Evolutionary conservation across 148 eudicot species (phyloP).

Genomic region (Vaccinium vitisidaea): DNA sequence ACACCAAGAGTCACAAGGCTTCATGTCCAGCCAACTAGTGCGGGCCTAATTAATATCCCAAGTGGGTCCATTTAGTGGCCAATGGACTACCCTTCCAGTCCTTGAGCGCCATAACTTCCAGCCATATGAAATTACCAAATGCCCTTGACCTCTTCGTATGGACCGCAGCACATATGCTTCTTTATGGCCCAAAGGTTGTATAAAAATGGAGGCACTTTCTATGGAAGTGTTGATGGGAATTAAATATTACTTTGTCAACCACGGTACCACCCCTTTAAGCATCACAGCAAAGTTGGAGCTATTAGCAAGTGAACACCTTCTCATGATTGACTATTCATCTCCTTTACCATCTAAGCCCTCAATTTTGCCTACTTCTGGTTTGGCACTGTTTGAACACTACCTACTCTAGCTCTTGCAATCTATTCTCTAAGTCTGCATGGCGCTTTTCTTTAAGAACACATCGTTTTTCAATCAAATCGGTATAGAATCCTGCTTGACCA

Average conservation of each 20-base stretch:
- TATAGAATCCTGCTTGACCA: neutral
- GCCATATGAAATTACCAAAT: too few species aligned
- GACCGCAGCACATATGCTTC: neutral
- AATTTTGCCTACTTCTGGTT: neutral
- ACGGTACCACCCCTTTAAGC: neutral
- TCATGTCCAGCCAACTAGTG: too few species aligned
- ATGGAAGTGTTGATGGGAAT: neutral
- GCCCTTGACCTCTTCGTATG: too few species aligned
- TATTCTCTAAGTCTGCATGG: neutral
- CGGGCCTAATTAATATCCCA: too few species aligned
- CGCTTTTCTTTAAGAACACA: too few species aligned
- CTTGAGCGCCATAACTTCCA: too few species aligned
- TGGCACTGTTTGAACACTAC: neutral
- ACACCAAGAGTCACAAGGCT: too few species aligned
- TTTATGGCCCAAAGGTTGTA: neutral
- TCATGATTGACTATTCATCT: neutral
- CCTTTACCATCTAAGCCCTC: neutral
- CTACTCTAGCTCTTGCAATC: neutral
- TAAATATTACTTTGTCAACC: neutral
- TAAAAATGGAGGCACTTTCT: neutral
- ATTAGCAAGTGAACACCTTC: neutral
- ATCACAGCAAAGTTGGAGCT: neutral
- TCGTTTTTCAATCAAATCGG: neutral
- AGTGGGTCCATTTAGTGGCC: too few species aligned
- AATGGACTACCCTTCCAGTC: too few species aligned